Conservation (phyloP, 495 filamentous ascomycete genomes). For the Friedmanniomyces endolithicus region DNA sequence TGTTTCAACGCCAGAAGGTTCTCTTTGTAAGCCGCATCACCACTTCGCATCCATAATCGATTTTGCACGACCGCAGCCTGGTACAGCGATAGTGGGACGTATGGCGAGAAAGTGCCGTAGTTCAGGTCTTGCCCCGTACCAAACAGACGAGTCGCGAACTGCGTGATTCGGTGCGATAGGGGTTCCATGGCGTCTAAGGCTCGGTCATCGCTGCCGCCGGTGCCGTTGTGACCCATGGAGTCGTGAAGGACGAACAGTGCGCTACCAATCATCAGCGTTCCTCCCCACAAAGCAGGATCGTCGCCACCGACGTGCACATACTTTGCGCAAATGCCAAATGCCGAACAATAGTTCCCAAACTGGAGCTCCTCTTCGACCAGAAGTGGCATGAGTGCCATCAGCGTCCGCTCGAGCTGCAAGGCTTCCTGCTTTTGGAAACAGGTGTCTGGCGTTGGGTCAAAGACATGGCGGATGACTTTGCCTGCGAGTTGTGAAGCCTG, state of each 20-base stretch:
- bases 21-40: neutral
- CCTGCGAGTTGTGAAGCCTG: neutral
- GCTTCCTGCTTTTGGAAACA: neutral
- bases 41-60: neutral
- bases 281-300: too few relatives aligned
- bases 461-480: neutral
- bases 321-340: neutral
- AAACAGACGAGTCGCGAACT: neutral
- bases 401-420: neutral
- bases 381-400: neutral
- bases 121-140: neutral
- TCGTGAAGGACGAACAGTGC: too few relatives aligned
- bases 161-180: neutral
- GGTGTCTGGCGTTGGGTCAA: neutral
- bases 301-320: neutral
- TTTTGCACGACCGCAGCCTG: neutral
- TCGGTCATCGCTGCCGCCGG: neutral
- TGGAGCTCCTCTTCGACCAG: neutral
- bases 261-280: too few relatives aligned
- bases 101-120: neutral
- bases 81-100: neutral
- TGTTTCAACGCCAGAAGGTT: neutral
- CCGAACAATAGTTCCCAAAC: neutral
- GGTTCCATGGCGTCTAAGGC: neutral
- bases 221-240: too few relatives aligned